A percentile compares a stretch with the other conserved stretches of the same genome.
These are phyloP conservation scores for Borovskyia barvae DNA, from an alignment of 208 protist species.

Conservation along the genomic window DNA sequence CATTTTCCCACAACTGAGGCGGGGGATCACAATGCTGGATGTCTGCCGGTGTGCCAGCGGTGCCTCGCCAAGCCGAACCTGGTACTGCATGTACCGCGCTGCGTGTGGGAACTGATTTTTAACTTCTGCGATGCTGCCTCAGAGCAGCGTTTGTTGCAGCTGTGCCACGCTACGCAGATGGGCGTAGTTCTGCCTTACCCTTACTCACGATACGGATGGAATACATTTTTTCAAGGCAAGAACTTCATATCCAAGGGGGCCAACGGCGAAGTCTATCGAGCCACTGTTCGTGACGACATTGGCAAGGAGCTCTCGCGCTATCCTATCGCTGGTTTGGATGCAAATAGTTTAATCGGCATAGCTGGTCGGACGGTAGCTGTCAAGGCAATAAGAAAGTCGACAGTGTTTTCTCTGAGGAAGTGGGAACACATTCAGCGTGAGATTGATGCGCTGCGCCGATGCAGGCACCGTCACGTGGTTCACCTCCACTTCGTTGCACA, in stretches of 20 bases:
- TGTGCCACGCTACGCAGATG: slow-evolving; percentile 45
- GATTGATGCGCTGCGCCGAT: slow-evolving; percentile 34
- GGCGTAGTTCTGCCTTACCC: slow-evolving; percentile 39
- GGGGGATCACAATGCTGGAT: slow-evolving; percentile 17
- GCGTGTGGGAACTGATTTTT: slow-evolving; percentile 32
- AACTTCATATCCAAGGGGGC: slow-evolving; percentile 46
- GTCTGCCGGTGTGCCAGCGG: slow-evolving; percentile 7
- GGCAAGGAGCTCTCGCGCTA: background rate
- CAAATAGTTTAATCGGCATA: slow-evolving; percentile 6
- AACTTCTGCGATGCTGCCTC: slow-evolving; percentile 29
- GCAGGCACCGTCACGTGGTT: slow-evolving; percentile 47
- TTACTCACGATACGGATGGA: slow-evolving; percentile 37
- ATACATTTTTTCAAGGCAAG: slow-evolving; percentile 39
- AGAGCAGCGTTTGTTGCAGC: slow-evolving; percentile 28
- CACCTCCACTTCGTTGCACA: slow-evolving; percentile 49
- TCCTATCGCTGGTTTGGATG: background rate
- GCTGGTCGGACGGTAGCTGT: slow-evolving; percentile 38
- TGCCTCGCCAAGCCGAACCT: slow-evolving; percentile 36
- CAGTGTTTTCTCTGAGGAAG: slow-evolving; percentile 41
- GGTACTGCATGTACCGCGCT: slow-evolving; percentile 15
- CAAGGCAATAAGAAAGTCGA: slow-evolving; percentile 47
- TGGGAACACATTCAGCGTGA: slow-evolving; percentile 54
- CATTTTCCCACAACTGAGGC: slow-evolving; percentile 7
- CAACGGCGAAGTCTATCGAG: slow-evolving; percentile 40
- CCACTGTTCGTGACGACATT: slow-evolving; percentile 26